Base-by-base conservation (phyloP, 2,329 filamentous ascomycete species). In the Hymenoscyphus fraxineus region DNA sequence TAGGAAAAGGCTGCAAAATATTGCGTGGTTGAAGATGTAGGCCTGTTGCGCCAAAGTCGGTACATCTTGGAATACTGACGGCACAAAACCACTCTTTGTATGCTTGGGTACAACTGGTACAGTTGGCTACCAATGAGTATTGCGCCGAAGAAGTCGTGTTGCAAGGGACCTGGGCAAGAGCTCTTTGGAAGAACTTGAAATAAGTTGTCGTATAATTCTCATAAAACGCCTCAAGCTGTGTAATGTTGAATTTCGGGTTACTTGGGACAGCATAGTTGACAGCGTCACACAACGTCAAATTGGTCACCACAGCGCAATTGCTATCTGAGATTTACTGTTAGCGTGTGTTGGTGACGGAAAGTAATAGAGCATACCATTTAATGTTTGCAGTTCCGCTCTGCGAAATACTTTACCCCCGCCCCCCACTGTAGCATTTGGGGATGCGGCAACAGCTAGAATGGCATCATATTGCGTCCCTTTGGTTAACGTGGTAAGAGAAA, bases 11-110 rank as follows among this genome's bases (percentile, higher is more conserved):
- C 65, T 88, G 85, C 39, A 82, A 86, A 61, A 92, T 83, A 72
- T 94, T 95, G 57, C 95, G 89, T 22, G 83, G 80, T 66, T 88
- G 85, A 10, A 75, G 77, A 68, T 81, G 76, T 1, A 80, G 61
- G 15, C 81, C 80, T 1, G 76, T 72, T 59, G 82, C 85, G 60
- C 83, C 85, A 72, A 91, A 95, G 78, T 97, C 94, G 73, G 92
- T 89, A 79, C 95, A 99, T 38, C 93, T 90, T 0, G 95, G 95
- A 67, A 99, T 95, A 16, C 88, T 90, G 35, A 98, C 93, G 31
- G 92, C 90, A 79, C 95, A 99, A 22, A 99, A 87, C 95, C 95
- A 99, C 73, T 88, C 82, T 76, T 96, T 97, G 83, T 99, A 99
- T 9, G 92, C 92, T 0, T 75, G 73, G 16, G 81, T 85, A 77